phyloP scores from a whole-genome alignment of 2,329 filamentous ascomycete genomes.

The Arthrobotrys musiformis region DNA sequence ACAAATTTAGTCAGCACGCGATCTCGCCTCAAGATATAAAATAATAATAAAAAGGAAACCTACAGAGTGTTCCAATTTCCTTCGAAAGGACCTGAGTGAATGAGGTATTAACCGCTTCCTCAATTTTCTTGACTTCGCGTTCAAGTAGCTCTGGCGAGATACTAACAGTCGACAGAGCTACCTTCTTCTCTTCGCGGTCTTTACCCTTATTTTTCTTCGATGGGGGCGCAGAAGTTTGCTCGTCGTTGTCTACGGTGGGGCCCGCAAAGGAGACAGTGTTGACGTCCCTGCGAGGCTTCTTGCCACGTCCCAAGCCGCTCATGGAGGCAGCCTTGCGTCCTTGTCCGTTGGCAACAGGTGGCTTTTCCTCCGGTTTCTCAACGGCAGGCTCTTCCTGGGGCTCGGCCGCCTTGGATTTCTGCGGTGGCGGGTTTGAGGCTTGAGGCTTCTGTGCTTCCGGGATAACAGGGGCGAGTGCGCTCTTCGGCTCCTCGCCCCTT shows the following conservation, averaged over 20 bases:
- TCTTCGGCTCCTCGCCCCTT: conserved; percentile 63
- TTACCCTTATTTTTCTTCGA: conserved; percentile 73
- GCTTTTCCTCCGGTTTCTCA: conserved; percentile 59
- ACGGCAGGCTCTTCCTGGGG: conserved; percentile 56
- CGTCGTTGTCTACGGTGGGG: conserved; percentile 58
- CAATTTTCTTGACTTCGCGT: conserved; percentile 63
- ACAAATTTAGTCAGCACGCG: too few relatives aligned
- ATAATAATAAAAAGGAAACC: conserved; percentile 16
- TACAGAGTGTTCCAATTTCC: conserved; percentile 68
- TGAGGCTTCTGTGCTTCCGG: conserved; percentile 58
- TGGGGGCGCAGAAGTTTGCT: conserved; percentile 57
- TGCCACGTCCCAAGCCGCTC: conserved; percentile 61
- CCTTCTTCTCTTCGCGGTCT: conserved; percentile 75
- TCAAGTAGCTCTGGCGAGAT: conserved; percentile 59
- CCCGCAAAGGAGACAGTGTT: conserved; percentile 58
- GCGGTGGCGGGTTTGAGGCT: conserved; percentile 58
- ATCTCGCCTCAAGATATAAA: not conserved
- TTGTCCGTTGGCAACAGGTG: conserved; percentile 54
- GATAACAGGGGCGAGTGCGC: conserved; percentile 57
- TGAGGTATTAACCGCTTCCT: conserved; percentile 65
- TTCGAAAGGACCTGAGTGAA: conserved; percentile 72
- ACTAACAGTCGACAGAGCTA: conserved; percentile 36
- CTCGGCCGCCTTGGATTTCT: conserved; percentile 58
- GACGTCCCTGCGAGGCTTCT: conserved; percentile 62
- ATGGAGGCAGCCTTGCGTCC: conserved; percentile 47